phyloP scores from a whole-genome alignment of 2,329 filamentous ascomycete genomes.

The Arachnomyces sp. region DNA sequence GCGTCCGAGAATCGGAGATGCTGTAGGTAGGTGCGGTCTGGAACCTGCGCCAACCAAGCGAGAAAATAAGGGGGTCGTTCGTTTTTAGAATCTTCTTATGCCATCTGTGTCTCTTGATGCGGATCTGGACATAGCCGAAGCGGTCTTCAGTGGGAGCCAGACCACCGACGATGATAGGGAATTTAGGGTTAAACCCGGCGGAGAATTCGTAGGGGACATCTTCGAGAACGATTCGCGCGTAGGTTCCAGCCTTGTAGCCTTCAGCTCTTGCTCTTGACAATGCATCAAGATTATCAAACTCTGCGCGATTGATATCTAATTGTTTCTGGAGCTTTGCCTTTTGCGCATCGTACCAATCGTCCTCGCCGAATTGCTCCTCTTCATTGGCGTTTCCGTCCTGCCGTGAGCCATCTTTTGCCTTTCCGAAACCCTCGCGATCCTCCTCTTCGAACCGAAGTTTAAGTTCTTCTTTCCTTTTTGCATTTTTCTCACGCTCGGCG shows the following conservation, averaged over 20 bases:
- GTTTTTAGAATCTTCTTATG: slow-evolving; percentile 99
- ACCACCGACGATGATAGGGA: slow-evolving; percentile 84
- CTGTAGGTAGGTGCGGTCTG: slow-evolving; percentile 89
- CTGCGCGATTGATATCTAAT: slow-evolving; percentile 89
- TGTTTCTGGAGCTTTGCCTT: slow-evolving; percentile 94
- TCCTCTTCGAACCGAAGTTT: slow-evolving; percentile 94
- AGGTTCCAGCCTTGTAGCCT: slow-evolving; percentile 84
- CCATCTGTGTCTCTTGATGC: slow-evolving; percentile 96
- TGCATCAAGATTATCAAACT: slow-evolving; percentile 82
- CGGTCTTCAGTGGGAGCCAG: slow-evolving; percentile 87
- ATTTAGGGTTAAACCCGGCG: slow-evolving; percentile 67
- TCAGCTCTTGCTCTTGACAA: slow-evolving; percentile 74
- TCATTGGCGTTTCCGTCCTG: slow-evolving; percentile 59
- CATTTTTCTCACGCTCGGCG: slow-evolving; percentile 83
- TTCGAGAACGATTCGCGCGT: slow-evolving; percentile 83
- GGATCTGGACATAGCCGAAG: slow-evolving; percentile 88
- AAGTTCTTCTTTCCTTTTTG: slow-evolving; percentile 85
- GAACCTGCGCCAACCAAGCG: slow-evolving; percentile 90
- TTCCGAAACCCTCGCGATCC: slow-evolving; percentile 81
- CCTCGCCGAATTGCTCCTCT: slow-evolving; percentile 81
- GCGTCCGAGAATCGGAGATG: slow-evolving; percentile 83
- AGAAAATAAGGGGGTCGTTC: slow-evolving; percentile 95
- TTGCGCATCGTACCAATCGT: slow-evolving; percentile 97
- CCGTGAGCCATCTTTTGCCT: slow-evolving; percentile 76
- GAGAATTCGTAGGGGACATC: slow-evolving; percentile 88